Evolutionary conservation across 192 early-diverging fungal genomes (phyloP).

Genomic region (Coemansia sp.): DNA sequence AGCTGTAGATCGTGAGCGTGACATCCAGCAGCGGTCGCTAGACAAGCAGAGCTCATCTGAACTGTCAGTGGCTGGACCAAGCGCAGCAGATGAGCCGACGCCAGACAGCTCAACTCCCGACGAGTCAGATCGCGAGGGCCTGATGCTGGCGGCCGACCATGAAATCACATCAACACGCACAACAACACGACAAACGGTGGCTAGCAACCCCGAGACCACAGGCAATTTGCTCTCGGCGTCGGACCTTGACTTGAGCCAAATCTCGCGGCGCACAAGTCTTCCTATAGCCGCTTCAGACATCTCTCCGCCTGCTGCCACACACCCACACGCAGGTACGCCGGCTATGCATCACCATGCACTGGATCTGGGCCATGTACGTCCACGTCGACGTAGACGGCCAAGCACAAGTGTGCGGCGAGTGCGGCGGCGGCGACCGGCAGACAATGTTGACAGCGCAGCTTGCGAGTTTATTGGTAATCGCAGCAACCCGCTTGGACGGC

Average conservation of each 20-base stretch:
- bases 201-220: conserved; percentile 23
- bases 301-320: background rate
- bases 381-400: background rate
- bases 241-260: conserved; percentile 1
- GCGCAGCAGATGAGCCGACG: too few species aligned
- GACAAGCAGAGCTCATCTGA: background rate
- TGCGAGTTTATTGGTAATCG: conserved; percentile 50
- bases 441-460: conserved; percentile 3
- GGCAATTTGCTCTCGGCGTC: background rate
- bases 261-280: conserved; percentile 24
- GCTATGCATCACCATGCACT: conserved; percentile 4
- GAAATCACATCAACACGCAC: conserved; percentile 26
- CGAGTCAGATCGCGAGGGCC: conserved; percentile 11
- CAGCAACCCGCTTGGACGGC: conserved; percentile 40
- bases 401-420: background rate
- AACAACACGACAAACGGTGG: conserved; percentile 12
- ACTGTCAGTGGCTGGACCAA: too few species aligned
- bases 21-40: conserved; percentile 4
- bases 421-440: conserved; percentile 19
- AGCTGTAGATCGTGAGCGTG: background rate
- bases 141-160: conserved; percentile 35
- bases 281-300: conserved; percentile 2
- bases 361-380: background rate
- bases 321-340: background rate
- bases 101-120: background rate